Evolutionary conservation across 768 basidiomycete species (phyloP).

Genomic region (Xerocomus potaroensis): DNA sequence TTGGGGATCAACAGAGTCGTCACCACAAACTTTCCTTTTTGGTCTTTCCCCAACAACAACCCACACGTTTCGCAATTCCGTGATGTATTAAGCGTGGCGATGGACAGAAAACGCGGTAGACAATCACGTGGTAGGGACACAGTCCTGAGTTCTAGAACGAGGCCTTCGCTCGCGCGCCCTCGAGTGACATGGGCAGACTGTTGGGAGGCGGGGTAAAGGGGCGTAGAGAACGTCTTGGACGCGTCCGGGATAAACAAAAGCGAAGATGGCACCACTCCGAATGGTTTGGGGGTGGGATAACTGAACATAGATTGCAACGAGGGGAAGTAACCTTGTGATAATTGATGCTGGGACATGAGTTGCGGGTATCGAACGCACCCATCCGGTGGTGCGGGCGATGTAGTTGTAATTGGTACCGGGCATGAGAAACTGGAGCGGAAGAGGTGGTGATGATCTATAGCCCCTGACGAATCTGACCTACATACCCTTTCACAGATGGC

Average conservation of each 20-base stretch:
- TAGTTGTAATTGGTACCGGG: slow-evolving; percentile 63
- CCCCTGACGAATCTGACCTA: slow-evolving; percentile 10
- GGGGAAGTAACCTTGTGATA: slow-evolving; percentile 71
- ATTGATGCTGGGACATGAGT: slow-evolving; percentile 78
- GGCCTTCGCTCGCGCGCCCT: slow-evolving; percentile 29
- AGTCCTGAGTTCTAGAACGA: slow-evolving; percentile 47
- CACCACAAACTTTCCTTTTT: slow-evolving; percentile 61
- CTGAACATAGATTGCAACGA: slow-evolving; percentile 74
- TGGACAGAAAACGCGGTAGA: slow-evolving; percentile 69
- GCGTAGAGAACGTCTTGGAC: slow-evolving; percentile 18
- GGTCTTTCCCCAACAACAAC: slow-evolving; percentile 66
- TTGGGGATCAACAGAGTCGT: slow-evolving; percentile 83
- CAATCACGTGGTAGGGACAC: slow-evolving; percentile 70
- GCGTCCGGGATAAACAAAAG: slow-evolving; percentile 41
- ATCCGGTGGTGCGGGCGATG: slow-evolving; percentile 52
- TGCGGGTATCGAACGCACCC: slow-evolving; percentile 55
- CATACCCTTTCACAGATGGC: slow-evolving; percentile 36
- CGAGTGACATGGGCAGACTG: slow-evolving; percentile 33
- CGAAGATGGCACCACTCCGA: slow-evolving; percentile 36
- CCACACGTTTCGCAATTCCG: slow-evolving; percentile 86
- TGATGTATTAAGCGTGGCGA: slow-evolving; percentile 75
- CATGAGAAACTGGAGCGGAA: slow-evolving; percentile 33
- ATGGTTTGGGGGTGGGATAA: slow-evolving; percentile 31
- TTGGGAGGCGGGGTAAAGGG: slow-evolving; percentile 33
- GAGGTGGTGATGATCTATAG: not conserved